A percentile compares a stretch with the other conserved stretches of the same genome.
These are phyloP conservation scores for Beauveria varroae DNA, from an alignment of 2,329 filamentous ascomycete species.

Conservation along the genomic window DNA sequence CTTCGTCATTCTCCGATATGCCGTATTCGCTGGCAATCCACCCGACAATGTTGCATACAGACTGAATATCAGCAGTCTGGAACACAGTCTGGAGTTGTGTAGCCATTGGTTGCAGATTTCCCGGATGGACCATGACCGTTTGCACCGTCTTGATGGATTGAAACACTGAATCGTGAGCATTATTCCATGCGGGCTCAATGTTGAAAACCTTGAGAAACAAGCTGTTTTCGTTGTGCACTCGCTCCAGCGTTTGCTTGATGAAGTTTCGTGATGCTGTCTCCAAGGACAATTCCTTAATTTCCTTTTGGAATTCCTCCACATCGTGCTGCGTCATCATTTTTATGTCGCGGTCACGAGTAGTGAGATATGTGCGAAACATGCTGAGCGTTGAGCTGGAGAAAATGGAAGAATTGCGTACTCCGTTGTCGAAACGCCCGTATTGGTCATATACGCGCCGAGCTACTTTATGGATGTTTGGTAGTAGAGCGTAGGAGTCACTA, in stretches of 20 bases:
- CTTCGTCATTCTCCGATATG: slow-evolving; percentile 46
- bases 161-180: slow-evolving; percentile 42
- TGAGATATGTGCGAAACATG: slow-evolving; percentile 47
- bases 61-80: slow-evolving; percentile 39
- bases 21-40: slow-evolving; percentile 54
- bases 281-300: slow-evolving; percentile 39
- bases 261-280: slow-evolving; percentile 51
- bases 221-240: slow-evolving; percentile 45
- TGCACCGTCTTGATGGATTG: slow-evolving; percentile 40
- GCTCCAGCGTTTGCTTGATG: slow-evolving; percentile 53
- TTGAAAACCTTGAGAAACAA: slow-evolving; percentile 50
- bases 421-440: slow-evolving; percentile 37
- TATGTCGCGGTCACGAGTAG: slow-evolving; percentile 45
- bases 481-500: slow-evolving; percentile 46
- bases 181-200: slow-evolving; percentile 46
- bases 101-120: slow-evolving; percentile 46
- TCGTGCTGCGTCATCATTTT: slow-evolving; percentile 46
- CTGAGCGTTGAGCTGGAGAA: slow-evolving; percentile 48
- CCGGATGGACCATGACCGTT: slow-evolving; percentile 44
- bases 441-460: slow-evolving; percentile 45
- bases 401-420: slow-evolving; percentile 39
- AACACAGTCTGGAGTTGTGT: slow-evolving; percentile 41
- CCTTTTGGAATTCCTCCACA: slow-evolving; percentile 45
- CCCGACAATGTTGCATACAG: slow-evolving; percentile 47
- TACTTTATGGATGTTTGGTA: slow-evolving; percentile 49